Evolutionary conservation across 2,329 filamentous ascomycete species (phyloP).

Genomic region (Aschersonia sp.): DNA sequence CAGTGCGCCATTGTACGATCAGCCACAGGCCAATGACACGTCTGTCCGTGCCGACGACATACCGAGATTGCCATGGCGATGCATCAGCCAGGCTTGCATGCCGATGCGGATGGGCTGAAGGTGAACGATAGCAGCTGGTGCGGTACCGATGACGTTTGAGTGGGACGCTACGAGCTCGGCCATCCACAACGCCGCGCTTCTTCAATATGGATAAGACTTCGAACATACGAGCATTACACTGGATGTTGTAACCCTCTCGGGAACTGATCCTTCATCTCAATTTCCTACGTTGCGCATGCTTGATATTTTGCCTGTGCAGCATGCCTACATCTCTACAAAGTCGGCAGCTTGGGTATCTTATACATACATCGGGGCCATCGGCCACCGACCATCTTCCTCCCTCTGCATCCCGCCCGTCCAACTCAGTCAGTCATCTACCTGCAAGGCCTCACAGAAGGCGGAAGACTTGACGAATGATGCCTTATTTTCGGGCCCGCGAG

Average conservation of each 20-base stretch:
- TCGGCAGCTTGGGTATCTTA: background rate
- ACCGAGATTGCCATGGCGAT: conserved; percentile 21
- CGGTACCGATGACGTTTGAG: background rate
- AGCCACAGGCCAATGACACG: background rate
- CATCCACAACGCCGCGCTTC: background rate
- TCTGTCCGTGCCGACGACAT: conserved; percentile 2
- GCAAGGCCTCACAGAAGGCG: no score
- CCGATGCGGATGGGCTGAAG: background rate
- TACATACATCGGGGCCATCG: background rate
- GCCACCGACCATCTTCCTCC: no score
- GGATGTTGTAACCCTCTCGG: no score
- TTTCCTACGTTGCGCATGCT: background rate
- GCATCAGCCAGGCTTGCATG: conserved; percentile 8
- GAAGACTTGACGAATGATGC: no score
- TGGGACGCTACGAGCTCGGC: background rate
- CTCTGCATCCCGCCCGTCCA: no score
- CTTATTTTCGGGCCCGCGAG: no score
- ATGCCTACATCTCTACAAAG: background rate
- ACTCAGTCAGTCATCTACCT: no score
- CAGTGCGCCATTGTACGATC: background rate
- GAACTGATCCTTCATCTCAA: no score
- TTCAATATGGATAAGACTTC: no score
- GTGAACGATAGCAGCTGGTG: no score
- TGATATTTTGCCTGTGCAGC: background rate
- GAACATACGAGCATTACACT: no score